Evolutionary conservation across 176 grass and related monocot genomes (phyloP).

Genomic region (Thalia dealbata): DNA sequence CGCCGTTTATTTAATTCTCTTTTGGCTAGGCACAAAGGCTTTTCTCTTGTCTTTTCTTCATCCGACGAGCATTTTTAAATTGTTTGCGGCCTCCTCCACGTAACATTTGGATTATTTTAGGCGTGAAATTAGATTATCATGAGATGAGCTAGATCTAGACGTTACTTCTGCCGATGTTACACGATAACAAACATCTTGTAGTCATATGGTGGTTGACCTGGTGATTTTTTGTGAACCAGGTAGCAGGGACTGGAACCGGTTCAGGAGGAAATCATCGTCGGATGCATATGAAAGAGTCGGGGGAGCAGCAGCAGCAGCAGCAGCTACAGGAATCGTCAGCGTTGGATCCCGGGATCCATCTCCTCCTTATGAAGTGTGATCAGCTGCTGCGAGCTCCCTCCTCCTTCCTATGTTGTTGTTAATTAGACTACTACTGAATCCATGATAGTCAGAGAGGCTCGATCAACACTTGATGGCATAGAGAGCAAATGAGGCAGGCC

Average conservation of each 20-base stretch:
- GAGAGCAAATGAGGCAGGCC: not conserved
- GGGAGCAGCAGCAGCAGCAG: not conserved
- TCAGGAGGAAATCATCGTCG: slow-evolving; percentile 82
- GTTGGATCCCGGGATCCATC: slow-evolving; percentile 31
- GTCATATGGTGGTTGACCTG: not conserved
- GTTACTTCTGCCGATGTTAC: too few relatives aligned
- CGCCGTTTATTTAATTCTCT: not conserved
- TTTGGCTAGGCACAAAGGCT: not conserved
- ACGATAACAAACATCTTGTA: not conserved
- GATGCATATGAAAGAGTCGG: slow-evolving; percentile 61
- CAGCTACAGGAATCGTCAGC: not conserved
- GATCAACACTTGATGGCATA: slow-evolving; percentile 2
- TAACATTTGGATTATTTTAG: not conserved
- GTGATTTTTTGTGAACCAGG: slow-evolving; percentile 8
- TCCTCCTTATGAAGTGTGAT: slow-evolving; percentile 65
- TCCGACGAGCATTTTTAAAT: not conserved
- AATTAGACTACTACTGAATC: slow-evolving; percentile 19
- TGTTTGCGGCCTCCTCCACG: not conserved
- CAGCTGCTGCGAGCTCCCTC: slow-evolving; percentile 13
- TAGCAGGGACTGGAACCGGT: slow-evolving; percentile 46
- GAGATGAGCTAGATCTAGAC: not conserved
- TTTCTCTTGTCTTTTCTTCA: not conserved
- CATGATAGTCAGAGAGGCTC: slow-evolving; percentile 3
- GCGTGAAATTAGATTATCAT: not conserved
- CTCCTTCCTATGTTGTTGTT: slow-evolving; percentile 20